Conservation (phyloP, 768 basidiomycete genomes). For the Dioszegia crocea region DNA sequence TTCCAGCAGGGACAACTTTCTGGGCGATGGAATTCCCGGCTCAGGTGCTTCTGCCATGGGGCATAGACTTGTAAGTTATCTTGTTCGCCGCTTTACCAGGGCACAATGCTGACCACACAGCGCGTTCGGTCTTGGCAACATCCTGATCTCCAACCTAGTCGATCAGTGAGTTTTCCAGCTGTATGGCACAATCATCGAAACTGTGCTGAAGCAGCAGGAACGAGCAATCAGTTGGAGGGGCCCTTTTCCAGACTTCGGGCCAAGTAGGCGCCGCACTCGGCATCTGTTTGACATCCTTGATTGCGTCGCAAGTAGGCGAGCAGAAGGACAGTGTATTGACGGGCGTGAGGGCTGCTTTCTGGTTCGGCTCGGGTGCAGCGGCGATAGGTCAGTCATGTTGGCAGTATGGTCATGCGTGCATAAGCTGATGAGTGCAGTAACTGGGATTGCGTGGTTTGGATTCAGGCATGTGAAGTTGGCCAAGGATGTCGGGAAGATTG, state of each 20-base stretch:
- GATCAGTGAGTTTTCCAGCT: background rate
- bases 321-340: constrained; percentile 13
- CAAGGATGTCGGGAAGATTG: constrained; percentile 13
- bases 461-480: constrained; percentile 6
- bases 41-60: constrained; percentile 23
- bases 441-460: background rate
- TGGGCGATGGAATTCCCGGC: constrained; percentile 34
- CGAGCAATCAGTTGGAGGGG: constrained; percentile 30
- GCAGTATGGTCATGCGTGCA: background rate
- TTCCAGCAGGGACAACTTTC: constrained; percentile 25
- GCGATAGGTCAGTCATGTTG: constrained; percentile 14
- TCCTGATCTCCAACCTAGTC: constrained; percentile 31
- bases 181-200: background rate
- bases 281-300: constrained; percentile 17
- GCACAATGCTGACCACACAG: constrained; percentile 2
- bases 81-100: background rate
- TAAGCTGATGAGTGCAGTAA: constrained; percentile 1
- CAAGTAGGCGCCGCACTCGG: constrained; percentile 16
- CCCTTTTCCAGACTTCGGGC: constrained; percentile 22
- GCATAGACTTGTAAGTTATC: constrained; percentile 27
- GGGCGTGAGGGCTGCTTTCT: constrained; percentile 16
- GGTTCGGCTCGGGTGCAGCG: constrained; percentile 11
- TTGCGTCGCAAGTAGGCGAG: constrained; percentile 10
- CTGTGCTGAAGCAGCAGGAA: background rate
- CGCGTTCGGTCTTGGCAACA: constrained; percentile 18